Percentiles rank a stretch among this genome's conserved stretches.
These are phyloP conservation scores for Trichophyton benhamiae DNA, from an alignment of 2,329 filamentous ascomycete species.

Conservation along the genomic window DNA sequence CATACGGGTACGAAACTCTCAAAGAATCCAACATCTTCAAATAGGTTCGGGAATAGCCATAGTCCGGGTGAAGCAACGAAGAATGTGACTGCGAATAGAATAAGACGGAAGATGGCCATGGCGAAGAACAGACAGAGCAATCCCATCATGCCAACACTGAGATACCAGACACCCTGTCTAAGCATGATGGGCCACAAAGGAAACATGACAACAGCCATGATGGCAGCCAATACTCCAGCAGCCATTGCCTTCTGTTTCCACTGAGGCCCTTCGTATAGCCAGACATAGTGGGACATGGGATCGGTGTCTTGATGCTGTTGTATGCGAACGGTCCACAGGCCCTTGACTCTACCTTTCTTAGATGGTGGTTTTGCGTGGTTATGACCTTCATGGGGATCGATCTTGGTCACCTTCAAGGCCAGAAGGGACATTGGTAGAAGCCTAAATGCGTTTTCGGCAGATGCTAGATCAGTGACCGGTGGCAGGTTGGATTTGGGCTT, in stretches of 20 bases:
- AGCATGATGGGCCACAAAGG: conserved; percentile 89
- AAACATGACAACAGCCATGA: conserved; percentile 87
- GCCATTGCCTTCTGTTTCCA: conserved; percentile 90
- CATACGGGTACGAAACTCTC: conserved; percentile 92
- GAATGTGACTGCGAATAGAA: conserved; percentile 86
- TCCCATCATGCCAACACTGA: conserved; percentile 85
- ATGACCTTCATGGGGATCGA: conserved; percentile 65
- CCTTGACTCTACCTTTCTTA: conserved; percentile 81
- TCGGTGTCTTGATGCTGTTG: conserved; percentile 80
- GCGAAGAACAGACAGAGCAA: conserved; percentile 87
- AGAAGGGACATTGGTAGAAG: conserved; percentile 88
- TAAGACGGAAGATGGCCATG: conserved; percentile 94
- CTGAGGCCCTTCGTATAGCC: conserved; percentile 90
- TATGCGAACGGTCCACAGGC: conserved; percentile 88
- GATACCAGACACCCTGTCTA: conserved; percentile 89
- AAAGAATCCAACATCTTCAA: conserved; percentile 97
- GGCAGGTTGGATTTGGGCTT: conserved; percentile 84
- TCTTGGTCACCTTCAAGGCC: conserved; percentile 75
- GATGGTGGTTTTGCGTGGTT: conserved; percentile 52
- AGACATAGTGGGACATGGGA: conserved; percentile 71
- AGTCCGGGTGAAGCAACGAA: conserved; percentile 73
- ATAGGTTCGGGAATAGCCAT: conserved; percentile 97
- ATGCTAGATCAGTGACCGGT: conserved; percentile 72
- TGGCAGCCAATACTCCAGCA: conserved; percentile 63
- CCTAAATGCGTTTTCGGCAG: conserved; percentile 89